Percentiles rank a stretch among this genome's conserved stretches.
Evolutionary conservation across 345 rosid genomes (phyloP).

Genomic region (Lenwebbia sp.): DNA sequence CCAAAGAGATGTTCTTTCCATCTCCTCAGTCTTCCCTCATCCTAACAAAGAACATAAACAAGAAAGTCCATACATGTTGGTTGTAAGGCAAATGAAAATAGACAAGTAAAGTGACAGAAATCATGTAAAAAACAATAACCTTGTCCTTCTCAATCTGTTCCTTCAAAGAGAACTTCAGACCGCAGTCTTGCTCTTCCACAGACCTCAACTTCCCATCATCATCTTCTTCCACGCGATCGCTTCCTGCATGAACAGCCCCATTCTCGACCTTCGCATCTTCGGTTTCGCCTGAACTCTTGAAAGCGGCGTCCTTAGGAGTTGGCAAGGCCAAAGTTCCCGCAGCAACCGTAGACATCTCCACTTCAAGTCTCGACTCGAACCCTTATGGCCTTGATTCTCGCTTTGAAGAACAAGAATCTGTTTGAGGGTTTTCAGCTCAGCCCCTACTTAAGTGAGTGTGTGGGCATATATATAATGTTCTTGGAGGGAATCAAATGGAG

Average conservation of each 20-base stretch:
- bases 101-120: neutral
- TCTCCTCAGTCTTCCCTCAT: constrained; percentile 11
- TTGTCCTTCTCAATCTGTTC: constrained; percentile 23
- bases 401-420: neutral
- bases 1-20: constrained; percentile 24
- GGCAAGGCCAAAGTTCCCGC: neutral
- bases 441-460: neutral
- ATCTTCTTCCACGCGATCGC: neutral
- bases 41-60: neutral
- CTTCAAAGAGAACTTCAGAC: constrained; percentile 8
- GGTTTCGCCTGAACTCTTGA: neutral
- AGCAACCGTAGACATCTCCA: neutral
- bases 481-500: neutral
- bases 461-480: neutral
- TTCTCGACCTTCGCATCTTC: neutral
- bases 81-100: neutral
- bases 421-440: neutral
- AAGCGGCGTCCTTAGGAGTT: neutral
- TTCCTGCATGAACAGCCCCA: neutral
- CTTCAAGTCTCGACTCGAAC: neutral
- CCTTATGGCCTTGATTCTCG: neutral
- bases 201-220: neutral
- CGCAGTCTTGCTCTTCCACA: neutral
- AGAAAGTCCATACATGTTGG: neutral
- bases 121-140: neutral